Conservation (phyloP, 768 basidiomycete species). For the Trametes sanguinea region DNA sequence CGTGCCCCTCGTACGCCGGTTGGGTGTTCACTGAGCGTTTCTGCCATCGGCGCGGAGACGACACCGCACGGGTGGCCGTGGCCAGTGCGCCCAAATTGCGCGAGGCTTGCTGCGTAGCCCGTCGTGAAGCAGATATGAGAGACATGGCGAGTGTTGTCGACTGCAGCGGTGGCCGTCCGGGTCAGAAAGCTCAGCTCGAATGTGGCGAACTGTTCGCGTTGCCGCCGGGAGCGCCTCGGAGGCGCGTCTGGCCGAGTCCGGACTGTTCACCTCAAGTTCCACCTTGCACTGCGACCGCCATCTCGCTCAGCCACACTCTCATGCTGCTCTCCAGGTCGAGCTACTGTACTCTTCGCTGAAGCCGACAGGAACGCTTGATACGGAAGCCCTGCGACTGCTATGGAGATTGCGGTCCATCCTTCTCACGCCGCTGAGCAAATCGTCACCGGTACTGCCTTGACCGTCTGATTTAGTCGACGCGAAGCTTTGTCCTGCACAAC, state of each 20-base stretch:
- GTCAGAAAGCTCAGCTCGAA: background rate
- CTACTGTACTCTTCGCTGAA: background rate
- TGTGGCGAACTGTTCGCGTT: constrained; percentile 1
- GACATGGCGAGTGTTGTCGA: constrained; percentile 8
- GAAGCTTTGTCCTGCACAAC: constrained; percentile 3
- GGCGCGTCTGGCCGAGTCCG: background rate
- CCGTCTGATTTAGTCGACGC: constrained; percentile 11
- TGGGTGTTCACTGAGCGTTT: constrained; percentile 24
- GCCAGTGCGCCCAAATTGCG: constrained; percentile 6
- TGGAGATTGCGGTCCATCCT: constrained; percentile 1
- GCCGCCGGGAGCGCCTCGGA: constrained; percentile 1
- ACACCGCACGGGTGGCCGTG: constrained; percentile 2
- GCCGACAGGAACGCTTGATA: background rate
- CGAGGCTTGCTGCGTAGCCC: constrained; percentile 3
- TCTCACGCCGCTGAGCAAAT: constrained; percentile 5
- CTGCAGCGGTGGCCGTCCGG: background rate
- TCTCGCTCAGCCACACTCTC: background rate
- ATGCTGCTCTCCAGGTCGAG: background rate
- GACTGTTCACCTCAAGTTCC: background rate
- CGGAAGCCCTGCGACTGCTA: constrained; percentile 10
- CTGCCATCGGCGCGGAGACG: constrained; percentile 10
- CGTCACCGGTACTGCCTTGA: constrained; percentile 12
- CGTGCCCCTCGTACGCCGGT: constrained; percentile 74
- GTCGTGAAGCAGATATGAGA: constrained; percentile 14
- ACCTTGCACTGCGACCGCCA: constrained; percentile 13